Evolutionary conservation across 1,284 basidiomycete species (phyloP).

Genomic region (Phaffia rhodozyma): DNA sequence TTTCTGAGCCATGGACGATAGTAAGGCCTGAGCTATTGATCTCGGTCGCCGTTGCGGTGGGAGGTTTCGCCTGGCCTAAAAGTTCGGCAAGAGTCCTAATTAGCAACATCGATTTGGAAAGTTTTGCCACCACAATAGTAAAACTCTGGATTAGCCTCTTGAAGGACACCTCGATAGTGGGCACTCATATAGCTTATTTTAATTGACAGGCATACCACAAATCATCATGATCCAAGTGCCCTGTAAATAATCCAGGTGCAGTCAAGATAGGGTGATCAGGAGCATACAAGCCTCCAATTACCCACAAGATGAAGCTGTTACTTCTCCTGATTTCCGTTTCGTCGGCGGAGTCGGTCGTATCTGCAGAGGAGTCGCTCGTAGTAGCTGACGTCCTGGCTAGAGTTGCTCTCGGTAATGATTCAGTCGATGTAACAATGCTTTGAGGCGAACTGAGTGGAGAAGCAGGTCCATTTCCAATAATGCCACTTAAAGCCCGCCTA

Average conservation of each 20-base stretch:
- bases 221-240: constrained; percentile 57
- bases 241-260: constrained; percentile 51
- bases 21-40: constrained; percentile 66
- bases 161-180: too few relatives aligned
- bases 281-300: constrained; percentile 64
- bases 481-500: neutral
- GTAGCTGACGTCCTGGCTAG: neutral
- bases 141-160: neutral
- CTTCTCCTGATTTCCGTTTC: constrained; percentile 10
- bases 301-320: constrained; percentile 32
- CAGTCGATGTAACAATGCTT: neutral
- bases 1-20: constrained; percentile 48
- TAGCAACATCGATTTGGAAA: constrained; percentile 15
- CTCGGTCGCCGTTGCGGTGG: constrained; percentile 64
- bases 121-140: constrained; percentile 15
- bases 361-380: neutral
- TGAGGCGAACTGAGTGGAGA: neutral
- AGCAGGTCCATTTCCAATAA: neutral
- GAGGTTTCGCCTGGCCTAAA: constrained; percentile 62
- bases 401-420: neutral
- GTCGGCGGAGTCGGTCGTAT: neutral
- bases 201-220: constrained; percentile 44
- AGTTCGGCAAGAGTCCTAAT: constrained; percentile 60
- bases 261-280: constrained; percentile 71
- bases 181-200: constrained; percentile 16